A percentile compares a stretch with the other conserved stretches of the same genome.
These are phyloP conservation scores for Immersiporthe knoxdaviesiana DNA, from an alignment of 2,329 filamentous ascomycete genomes.

Conservation along the genomic window DNA sequence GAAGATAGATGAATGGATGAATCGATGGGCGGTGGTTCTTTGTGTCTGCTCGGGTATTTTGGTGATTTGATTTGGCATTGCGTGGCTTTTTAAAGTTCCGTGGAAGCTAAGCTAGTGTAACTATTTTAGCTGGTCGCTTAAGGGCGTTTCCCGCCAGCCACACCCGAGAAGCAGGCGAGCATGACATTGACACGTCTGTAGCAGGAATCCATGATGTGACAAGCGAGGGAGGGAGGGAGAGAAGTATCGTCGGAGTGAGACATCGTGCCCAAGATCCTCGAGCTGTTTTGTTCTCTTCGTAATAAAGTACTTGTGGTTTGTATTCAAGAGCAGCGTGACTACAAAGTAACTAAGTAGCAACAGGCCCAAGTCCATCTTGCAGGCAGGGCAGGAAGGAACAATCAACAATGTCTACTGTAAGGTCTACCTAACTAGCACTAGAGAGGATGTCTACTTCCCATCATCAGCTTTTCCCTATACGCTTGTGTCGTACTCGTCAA, in stretches of 20 bases:
- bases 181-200: neutral
- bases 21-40: too few species aligned
- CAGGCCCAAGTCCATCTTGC: neutral
- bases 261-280: too few species aligned
- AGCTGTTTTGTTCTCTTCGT: too few species aligned
- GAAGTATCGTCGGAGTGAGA: too few species aligned
- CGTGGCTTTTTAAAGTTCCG: neutral
- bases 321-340: neutral
- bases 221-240: too few species aligned
- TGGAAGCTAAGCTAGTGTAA: neutral
- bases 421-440: neutral
- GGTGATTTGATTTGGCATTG: constrained; percentile 1
- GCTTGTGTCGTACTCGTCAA: constrained; percentile 50
- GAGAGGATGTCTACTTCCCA: neutral
- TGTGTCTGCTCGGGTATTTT: neutral
- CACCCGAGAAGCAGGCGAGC: neutral
- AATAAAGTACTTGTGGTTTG: too few species aligned
- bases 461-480: neutral
- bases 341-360: neutral
- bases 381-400: neutral
- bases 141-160: neutral
- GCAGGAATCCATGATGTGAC: neutral
- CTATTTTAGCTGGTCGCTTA: neutral
- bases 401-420: neutral
- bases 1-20: neutral